Percentiles rank a stretch among this genome's conserved stretches.
Evolutionary conservation across 2,329 filamentous ascomycete genomes (phyloP).

Genomic region (Clarireedia paspali): DNA sequence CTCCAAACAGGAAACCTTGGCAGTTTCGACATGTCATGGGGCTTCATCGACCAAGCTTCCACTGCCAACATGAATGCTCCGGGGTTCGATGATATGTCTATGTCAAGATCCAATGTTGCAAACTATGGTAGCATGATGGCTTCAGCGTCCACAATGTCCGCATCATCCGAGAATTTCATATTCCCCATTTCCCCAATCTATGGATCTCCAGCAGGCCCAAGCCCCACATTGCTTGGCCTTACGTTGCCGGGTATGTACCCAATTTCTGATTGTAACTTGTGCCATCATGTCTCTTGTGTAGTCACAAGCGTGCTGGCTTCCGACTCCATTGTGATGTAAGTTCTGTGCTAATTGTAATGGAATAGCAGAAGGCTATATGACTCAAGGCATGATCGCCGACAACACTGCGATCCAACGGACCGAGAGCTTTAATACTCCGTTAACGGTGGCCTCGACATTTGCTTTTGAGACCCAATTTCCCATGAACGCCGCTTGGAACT

Average conservation of each 20-base stretch:
- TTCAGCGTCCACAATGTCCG: constrained; percentile 17
- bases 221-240: constrained; percentile 12
- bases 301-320: no score
- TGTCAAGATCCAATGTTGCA: constrained; percentile 17
- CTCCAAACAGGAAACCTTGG: constrained; percentile 7
- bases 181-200: constrained; percentile 14
- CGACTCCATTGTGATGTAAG: background rate
- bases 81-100: constrained; percentile 15
- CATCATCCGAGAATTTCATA: constrained; percentile 19
- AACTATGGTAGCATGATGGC: constrained; percentile 20
- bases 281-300: background rate
- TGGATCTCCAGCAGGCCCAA: constrained; percentile 9
- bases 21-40: constrained; percentile 17
- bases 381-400: constrained; percentile 2
- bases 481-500: background rate
- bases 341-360: constrained; percentile 2
- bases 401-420: constrained; percentile 3
- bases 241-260: constrained; percentile 17
- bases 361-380: background rate
- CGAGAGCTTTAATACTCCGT: background rate
- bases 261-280: background rate
- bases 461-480: background rate
- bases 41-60: constrained; percentile 5
- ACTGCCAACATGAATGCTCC: constrained; percentile 8
- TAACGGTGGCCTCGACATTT: background rate